Percentiles rank a stretch among this genome's conserved stretches.
These are phyloP conservation scores for Amylocarpus encephaloides DNA, from an alignment of 2,329 filamentous ascomycete species.

Conservation along the genomic window DNA sequence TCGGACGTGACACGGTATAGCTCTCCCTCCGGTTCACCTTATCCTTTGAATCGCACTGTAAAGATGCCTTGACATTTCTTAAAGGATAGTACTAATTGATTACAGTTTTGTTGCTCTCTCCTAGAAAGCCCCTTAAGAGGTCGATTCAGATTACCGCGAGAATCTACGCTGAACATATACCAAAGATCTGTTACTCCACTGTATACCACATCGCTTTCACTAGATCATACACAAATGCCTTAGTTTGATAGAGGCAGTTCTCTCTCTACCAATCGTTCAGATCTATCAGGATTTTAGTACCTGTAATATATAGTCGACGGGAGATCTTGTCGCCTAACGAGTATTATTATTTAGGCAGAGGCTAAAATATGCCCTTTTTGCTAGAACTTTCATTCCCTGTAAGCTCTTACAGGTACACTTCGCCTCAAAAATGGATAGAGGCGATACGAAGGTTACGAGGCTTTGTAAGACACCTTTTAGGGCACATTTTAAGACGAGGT, in stretches of 20 bases:
- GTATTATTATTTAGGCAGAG: slow-evolving; percentile 39
- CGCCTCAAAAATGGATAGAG: slow-evolving; percentile 33
- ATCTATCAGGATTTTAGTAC: slow-evolving; percentile 35
- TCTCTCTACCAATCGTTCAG: slow-evolving; percentile 37
- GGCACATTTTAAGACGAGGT: slow-evolving; percentile 28
- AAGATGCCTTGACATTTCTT: too few relatives aligned
- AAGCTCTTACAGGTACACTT: slow-evolving; percentile 32
- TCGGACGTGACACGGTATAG: not conserved
- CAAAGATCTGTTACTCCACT: slow-evolving; percentile 32
- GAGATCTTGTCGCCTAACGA: slow-evolving; percentile 32
- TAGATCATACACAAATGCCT: slow-evolving; percentile 30
- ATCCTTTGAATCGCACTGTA: too few relatives aligned
- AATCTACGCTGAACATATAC: slow-evolving; percentile 26
- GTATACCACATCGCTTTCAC: slow-evolving; percentile 34
- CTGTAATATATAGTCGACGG: slow-evolving; percentile 38
- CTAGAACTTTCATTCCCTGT: slow-evolving; percentile 33
- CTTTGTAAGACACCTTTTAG: slow-evolving; percentile 33
- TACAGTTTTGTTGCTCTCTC: slow-evolving; percentile 36
- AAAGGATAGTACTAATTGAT: slow-evolving; percentile 3
- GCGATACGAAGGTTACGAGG: slow-evolving; percentile 32
- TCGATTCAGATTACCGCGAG: slow-evolving; percentile 26
- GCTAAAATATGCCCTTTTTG: slow-evolving; percentile 37
- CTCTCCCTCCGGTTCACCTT: too few relatives aligned
- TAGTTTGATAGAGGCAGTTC: slow-evolving; percentile 29
- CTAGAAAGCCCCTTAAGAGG: slow-evolving; percentile 33